Conservation (phyloP, 345 rosid species). For the Ceriops decandra region DNA sequence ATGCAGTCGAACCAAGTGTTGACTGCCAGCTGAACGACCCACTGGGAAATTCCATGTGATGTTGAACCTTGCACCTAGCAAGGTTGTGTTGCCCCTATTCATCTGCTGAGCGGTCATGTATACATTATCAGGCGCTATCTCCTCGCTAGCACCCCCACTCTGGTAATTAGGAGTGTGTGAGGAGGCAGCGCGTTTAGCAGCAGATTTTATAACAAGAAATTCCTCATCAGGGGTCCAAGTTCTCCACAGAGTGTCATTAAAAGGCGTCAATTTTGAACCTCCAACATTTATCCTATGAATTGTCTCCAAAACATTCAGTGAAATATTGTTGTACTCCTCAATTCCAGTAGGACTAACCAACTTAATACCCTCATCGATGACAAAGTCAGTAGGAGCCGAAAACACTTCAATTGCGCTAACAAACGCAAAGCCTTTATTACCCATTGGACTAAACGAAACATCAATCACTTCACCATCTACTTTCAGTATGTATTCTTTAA, state of each 20-base stretch:
- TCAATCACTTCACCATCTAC: conserved; percentile 40
- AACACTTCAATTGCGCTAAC: conserved; percentile 76
- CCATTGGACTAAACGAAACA: conserved; percentile 43
- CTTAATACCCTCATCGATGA: conserved; percentile 65
- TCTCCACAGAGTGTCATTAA: conserved; percentile 93
- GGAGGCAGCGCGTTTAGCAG: conserved; percentile 57
- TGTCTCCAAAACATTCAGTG: conserved; percentile 64
- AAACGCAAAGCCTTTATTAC: conserved; percentile 50
- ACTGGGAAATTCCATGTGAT: conserved; percentile 74
- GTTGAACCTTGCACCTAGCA: conserved; percentile 49
- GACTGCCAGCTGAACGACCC: conserved; percentile 42
- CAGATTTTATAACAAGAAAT: conserved; percentile 51
- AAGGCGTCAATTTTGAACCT: conserved; percentile 71
- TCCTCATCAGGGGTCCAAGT: conserved; percentile 86
- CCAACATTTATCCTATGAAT: conserved; percentile 87
- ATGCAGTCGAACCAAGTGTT: conserved; percentile 78
- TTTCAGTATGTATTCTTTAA: conserved; percentile 56
- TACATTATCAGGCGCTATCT: conserved; percentile 76
- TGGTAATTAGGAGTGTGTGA: conserved; percentile 64
- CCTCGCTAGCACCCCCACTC: conserved; percentile 58
- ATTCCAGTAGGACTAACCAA: conserved; percentile 36
- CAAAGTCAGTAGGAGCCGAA: conserved; percentile 61
- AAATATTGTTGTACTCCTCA: conserved; percentile 48
- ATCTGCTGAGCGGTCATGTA: conserved; percentile 92
- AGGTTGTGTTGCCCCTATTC: conserved; percentile 54